Base-by-base conservation (phyloP, 768 basidiomycete species). In the Boletales sp. region DNA sequence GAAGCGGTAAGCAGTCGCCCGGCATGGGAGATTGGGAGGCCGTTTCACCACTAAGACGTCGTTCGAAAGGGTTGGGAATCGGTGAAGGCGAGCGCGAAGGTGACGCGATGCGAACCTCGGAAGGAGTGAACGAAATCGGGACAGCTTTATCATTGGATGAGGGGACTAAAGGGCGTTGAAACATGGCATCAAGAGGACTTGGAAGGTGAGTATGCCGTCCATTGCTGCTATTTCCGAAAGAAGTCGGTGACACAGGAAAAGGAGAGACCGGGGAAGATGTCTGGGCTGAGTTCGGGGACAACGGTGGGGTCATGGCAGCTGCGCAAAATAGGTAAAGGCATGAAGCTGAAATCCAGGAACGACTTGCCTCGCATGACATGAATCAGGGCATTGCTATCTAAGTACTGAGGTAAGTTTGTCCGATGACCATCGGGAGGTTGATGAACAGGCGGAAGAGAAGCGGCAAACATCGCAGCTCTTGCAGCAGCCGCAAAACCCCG, bases 1-100 rank as follows among this genome's bases (percentile, higher is more conserved):
- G 78, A 52, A 84, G 66, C 5, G 72, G 67, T 8, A 73, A 62
- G 6, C 63, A 63, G 40, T 53, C 19, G 21, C 45, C 54, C 5
- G 61, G 49, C 39, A 59, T 56, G 10, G 64, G 58, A 8, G 59
- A 60, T 38, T 59, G 61, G n/a, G 53, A 45, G 14, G 53, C 50
- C 9, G 63, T 70, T 56, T 56, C 67, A 88, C 94, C 65, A 91
- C 95, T 70, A 84, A 97, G 67, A 90, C 93, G 70, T 90, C 90
- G 70, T 83, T 78, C 61, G 84, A 95, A 65, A 86, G 95, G 63
- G 90, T 90, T 78, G 86, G 95, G 92, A 89, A 97, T 64, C 1
- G 62, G 64, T 8, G 67, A 68, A 45, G 64, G 66, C n/a, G 62
- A 57, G 29, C 54, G 61, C 3, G 71, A 59, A 32, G 65, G 56